Evolutionary conservation across 1,139 yeast species (phyloP).

Genomic region (Zhuliangozyma blackwelliae): DNA sequence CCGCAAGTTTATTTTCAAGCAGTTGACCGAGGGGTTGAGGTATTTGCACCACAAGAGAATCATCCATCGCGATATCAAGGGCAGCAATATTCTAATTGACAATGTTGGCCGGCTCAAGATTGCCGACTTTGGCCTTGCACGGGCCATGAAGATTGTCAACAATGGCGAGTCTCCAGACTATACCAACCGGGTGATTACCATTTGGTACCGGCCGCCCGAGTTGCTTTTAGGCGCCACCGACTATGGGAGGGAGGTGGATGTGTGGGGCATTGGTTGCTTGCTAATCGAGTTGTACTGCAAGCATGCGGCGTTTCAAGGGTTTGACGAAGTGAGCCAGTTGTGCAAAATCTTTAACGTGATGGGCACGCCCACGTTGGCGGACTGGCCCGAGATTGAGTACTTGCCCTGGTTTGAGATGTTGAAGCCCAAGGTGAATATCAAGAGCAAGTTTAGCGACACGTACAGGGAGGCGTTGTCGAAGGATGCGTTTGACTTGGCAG

Average conservation of each 20-base stretch:
- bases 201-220: conserved; percentile 98
- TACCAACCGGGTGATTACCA: conserved; percentile 89
- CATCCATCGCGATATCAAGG: conserved; percentile 91
- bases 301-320: conserved; percentile 78
- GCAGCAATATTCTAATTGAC: conserved; percentile 80
- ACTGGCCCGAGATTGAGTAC: conserved; percentile 73
- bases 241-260: conserved; percentile 87
- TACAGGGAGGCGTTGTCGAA: conserved; percentile 47
- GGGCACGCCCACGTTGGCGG: conserved; percentile 79
- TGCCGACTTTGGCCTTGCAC: conserved; percentile 93
- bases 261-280: conserved; percentile 97
- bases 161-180: conserved; percentile 62
- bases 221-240: conserved; percentile 83
- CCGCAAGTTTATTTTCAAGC: conserved; percentile 71
- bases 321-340: conserved; percentile 82
- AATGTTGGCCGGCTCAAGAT: conserved; percentile 70
- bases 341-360: conserved; percentile 69
- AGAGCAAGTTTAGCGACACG: conserved; percentile 44
- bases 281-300: conserved; percentile 75
- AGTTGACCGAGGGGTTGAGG: conserved; percentile 73
- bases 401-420: conserved; percentile 93
- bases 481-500: conserved; percentile 63
- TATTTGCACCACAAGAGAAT: conserved; percentile 78
- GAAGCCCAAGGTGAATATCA: conserved; percentile 51
- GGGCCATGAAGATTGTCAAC: conserved; percentile 61